Conservation (phyloP, 2,329 filamentous ascomycete genomes). For the Hirsutella thompsonii region DNA sequence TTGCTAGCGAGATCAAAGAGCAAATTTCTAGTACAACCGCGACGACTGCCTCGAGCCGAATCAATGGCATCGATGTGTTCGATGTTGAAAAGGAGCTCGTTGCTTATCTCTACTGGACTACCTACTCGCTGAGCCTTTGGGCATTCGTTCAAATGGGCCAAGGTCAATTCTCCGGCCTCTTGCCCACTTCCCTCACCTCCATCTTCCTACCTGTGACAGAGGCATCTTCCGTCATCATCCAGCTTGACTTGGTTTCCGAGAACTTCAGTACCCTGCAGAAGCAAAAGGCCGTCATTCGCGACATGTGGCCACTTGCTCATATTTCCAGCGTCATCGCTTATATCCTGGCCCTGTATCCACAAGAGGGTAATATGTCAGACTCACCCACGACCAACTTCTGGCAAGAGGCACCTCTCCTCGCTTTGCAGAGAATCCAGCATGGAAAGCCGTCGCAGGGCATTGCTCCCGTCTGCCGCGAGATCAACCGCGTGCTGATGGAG, state of each 20-base stretch:
- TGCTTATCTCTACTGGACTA: conserved; percentile 25
- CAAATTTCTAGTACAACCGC: conserved; percentile 13
- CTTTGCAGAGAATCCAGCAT: conserved; percentile 10
- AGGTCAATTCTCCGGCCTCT: conserved; percentile 10
- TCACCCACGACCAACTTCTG: conserved; percentile 8
- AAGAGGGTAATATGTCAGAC: conserved; percentile 5
- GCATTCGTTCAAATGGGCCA: conserved; percentile 20
- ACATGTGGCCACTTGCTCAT: conserved; percentile 22
- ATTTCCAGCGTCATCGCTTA: conserved; percentile 18
- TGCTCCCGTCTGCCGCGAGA: conserved; percentile 13
- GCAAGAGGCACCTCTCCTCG: conserved; percentile 10
- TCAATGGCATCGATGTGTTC: conserved; percentile 26
- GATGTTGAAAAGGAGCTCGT: conserved; percentile 26
- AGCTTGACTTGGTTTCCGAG: conserved; percentile 21
- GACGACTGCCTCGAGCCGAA: conserved; percentile 18
- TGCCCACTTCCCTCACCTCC: conserved; percentile 12
- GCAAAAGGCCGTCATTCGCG: conserved; percentile 19
- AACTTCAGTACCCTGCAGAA: conserved; percentile 23
- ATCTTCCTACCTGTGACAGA: conserved; percentile 17
- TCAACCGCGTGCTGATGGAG: conserved; percentile 13
- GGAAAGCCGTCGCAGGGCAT: conserved; percentile 9
- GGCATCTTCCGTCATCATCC: conserved; percentile 15
- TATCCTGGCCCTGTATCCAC: conserved; percentile 14
- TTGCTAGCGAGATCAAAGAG: conserved; percentile 19
- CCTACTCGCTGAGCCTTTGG: conserved; percentile 25